Evolutionary conservation across 1,139 yeast genomes (phyloP), one percentile per base, ranked within the genome.

Genomic region (Kluyveromyces sp.): DNA sequence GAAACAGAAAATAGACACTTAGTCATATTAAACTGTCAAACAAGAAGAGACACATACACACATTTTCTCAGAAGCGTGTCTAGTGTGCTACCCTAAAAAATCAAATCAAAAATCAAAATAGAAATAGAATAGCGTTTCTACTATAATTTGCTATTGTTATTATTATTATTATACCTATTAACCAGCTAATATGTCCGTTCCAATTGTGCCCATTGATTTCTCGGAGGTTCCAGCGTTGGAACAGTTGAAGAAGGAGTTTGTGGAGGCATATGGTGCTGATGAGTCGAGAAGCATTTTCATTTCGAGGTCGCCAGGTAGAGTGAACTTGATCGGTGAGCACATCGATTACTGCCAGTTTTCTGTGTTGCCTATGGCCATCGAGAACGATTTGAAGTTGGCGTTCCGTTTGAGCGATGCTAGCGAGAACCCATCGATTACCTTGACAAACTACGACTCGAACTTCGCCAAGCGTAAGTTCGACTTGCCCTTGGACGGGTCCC

Each of bases 341-440:
- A 78, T 83, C 48, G 90, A 83, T 66, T 83, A 82, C 60, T 77
- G 79, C 51, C 74, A 75, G 59, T 83, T 79, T 59, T 74, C 86
- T 3, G 85, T 80, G 15, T 70, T 83, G 55, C 90, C 90, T n/a
- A 77, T 83, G 82, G 88, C 90, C 6, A 78, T 82, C 42, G 83
- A 79, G 47, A 74, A 71, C 25, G 89, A 82, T 58, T 77, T 82
- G 52, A 65, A 81, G 43, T 75, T 77, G 55, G 87, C 82, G 15
- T 80, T 77, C 15, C 55, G 58, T 25, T 56, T 54, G 30, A 58
- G 64, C 27, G 53, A 63, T 4, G 55, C 59, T 8, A 59, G 64
- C 8, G 64, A 61, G 35, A 55, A 58, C 25, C 57, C 55, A 34
- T 58, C 60, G 21, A 67, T 79, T 34, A 58, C 64, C 21, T 65